Evolutionary conservation across 257 asterid genomes (phyloP), one percentile per base, ranked within the genome.

Genomic region (Buddleja alternifolia): DNA sequence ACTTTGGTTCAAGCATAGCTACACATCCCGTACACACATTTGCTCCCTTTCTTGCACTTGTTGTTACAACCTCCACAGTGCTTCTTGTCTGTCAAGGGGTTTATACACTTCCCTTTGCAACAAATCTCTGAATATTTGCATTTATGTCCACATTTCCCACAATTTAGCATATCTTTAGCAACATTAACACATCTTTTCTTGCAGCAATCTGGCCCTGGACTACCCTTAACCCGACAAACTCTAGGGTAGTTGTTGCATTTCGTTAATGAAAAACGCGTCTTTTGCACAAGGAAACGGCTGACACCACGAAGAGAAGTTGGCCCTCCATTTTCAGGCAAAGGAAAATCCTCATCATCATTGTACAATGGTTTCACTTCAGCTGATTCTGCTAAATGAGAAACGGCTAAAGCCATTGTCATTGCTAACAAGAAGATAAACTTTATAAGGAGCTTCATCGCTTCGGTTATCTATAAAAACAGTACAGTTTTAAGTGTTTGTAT

Each of bases 21-120:
- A 72, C 97, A 90, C 77, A 90, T 74, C 45, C 93, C 97, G 19
- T 11, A 85, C 11, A 58, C 23, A 54, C 97, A 90, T 40, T 61
- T 71, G 36, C 59, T 75, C 17, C 84, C 81, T 66, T 75, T 75
- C 51, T 64, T 71, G 74, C 95, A 90, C 59, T 59, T 61, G 20
- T 75, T 84, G n/a, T 67, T 47, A 74, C 95, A 90, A 7, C 85
- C 85, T 11, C 97, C 97, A 53, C 95, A 90, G 21, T 90, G 75
- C n/a, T 72, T 81, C 61, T 70, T 69, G 72, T 82, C 46, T 1
- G 57, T 53, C 50, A 52, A 65, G 3, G 88, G 80, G 56, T 82
- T 90, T 0, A 85, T 73, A 36, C 95, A 90, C 63, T 79, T 73
- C 6, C 95, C 97, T 24, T 62, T 66, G 82, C 97, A 90, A 64